Evolutionary conservation across 495 filamentous ascomycete genomes (phyloP).

Genomic region (Pyrenula massariospora): DNA sequence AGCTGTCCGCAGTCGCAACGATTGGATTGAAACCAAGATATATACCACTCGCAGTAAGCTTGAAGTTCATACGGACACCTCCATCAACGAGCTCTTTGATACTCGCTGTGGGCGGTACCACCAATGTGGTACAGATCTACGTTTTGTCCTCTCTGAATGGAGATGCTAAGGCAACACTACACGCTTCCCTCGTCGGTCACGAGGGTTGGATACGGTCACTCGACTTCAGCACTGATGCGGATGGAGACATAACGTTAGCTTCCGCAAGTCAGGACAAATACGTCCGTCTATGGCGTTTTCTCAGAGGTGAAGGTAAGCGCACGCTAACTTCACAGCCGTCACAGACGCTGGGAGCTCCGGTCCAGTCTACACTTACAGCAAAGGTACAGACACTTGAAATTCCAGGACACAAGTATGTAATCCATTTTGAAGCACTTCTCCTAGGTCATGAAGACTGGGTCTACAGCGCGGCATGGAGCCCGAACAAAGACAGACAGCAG

Average conservation of each 20-base stretch:
- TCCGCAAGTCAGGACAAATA: slow-evolving; percentile 98
- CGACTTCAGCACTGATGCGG: slow-evolving; percentile 38
- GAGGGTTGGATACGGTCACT: slow-evolving; percentile 91
- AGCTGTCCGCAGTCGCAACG: slow-evolving; percentile 47
- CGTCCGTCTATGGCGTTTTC: slow-evolving; percentile 84
- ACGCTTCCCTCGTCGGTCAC: slow-evolving; percentile 75
- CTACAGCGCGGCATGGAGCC: slow-evolving; percentile 71
- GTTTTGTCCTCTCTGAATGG: slow-evolving; percentile 30
- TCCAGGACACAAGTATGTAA: slow-evolving; percentile 47
- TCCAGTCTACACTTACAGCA: slow-evolving; percentile 55
- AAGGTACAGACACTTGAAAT: slow-evolving; percentile 68
- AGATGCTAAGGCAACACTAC: slow-evolving; percentile 47
- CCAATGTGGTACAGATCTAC: slow-evolving; percentile 65
- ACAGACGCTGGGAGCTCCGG: slow-evolving; percentile 22
- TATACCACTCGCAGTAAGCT: slow-evolving; percentile 65
- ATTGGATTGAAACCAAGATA: slow-evolving; percentile 64
- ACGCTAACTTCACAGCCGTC: neutral
- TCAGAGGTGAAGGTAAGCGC: slow-evolving; percentile 38
- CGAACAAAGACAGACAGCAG: slow-evolving; percentile 42
- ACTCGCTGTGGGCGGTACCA: slow-evolving; percentile 77
- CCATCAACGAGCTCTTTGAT: slow-evolving; percentile 38
- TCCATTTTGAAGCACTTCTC: slow-evolving; percentile 90
- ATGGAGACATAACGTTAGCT: slow-evolving; percentile 67
- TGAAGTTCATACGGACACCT: slow-evolving; percentile 41
- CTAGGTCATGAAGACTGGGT: slow-evolving; percentile 98